A percentile compares a stretch with the other conserved stretches of the same genome.
Evolutionary conservation across 2,329 filamentous ascomycete genomes (phyloP).

Genomic region (Phialophora expanda): DNA sequence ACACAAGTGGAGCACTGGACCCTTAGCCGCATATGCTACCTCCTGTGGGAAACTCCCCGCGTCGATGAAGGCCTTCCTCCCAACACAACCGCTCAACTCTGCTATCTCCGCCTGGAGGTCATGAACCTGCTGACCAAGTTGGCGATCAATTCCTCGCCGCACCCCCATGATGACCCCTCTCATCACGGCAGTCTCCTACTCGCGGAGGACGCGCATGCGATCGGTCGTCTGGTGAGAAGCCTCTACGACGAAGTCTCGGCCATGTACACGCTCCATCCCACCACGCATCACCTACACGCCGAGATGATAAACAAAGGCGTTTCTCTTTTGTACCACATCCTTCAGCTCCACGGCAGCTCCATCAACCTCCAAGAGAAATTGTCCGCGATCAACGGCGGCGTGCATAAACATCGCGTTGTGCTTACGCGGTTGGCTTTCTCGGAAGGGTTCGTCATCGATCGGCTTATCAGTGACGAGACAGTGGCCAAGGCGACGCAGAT

Average conservation of each 20-base stretch:
- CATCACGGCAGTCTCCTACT: slow-evolving; percentile 67
- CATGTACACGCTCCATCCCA: slow-evolving; percentile 60
- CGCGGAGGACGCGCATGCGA: slow-evolving; percentile 68
- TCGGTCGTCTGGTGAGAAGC: slow-evolving; percentile 76
- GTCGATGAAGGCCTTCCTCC: slow-evolving; percentile 51
- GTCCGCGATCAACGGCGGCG: slow-evolving; percentile 69
- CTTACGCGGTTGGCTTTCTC: slow-evolving; percentile 85
- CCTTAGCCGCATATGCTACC: slow-evolving; percentile 62
- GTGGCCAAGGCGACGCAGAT: slow-evolving; percentile 81
- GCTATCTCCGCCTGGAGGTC: slow-evolving; percentile 50
- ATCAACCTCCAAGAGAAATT: slow-evolving; percentile 78
- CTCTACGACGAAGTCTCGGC: slow-evolving; percentile 73
- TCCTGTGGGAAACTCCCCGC: slow-evolving; percentile 61
- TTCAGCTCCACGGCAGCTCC: slow-evolving; percentile 51
- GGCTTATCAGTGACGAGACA: slow-evolving; percentile 75
- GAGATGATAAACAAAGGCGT: slow-evolving; percentile 64
- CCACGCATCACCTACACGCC: slow-evolving; percentile 53
- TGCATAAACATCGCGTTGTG: slow-evolving; percentile 80
- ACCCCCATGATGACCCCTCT: slow-evolving; percentile 65
- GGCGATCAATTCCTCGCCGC: slow-evolving; percentile 46
- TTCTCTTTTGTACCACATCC: slow-evolving; percentile 65
- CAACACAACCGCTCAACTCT: slow-evolving; percentile 44
- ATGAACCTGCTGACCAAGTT: slow-evolving; percentile 51
- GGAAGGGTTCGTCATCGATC: slow-evolving; percentile 77
- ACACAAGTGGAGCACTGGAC: slow-evolving; percentile 53